These are phyloP conservation scores for Melanopsichium pennsylvanicum DNA, from an alignment of 1,284 basidiomycete species.

Conservation along the genomic window DNA sequence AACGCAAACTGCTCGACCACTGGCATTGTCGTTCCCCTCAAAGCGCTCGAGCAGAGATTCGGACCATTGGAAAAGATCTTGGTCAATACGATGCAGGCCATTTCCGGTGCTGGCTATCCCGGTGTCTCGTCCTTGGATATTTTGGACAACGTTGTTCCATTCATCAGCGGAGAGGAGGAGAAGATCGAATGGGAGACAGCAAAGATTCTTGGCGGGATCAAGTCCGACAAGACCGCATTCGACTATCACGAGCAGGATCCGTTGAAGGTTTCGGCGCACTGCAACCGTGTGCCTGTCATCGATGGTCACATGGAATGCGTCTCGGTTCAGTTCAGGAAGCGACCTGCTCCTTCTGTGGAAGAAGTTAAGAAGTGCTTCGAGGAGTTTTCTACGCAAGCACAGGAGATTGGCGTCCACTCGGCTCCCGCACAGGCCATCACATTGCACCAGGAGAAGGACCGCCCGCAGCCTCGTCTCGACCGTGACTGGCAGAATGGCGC, in stretches of 20 bases:
- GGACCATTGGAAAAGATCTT: conserved; percentile 89
- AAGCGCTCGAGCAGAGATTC: conserved; percentile 88
- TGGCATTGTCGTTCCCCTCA: conserved; percentile 88
- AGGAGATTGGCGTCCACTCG: conserved; percentile 81
- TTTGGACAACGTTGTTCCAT: conserved; percentile 93
- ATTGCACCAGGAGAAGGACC: conserved; percentile 88
- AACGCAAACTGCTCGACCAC: conserved; percentile 99
- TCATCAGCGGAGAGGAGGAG: conserved; percentile 84
- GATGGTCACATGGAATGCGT: conserved; percentile 91
- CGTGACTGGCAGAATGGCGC: conserved; percentile 89
- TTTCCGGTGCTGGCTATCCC: conserved; percentile 96
- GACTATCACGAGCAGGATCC: conserved; percentile 84
- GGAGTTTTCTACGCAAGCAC: conserved; percentile 80
- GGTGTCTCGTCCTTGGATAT: conserved; percentile 91
- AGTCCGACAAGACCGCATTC: conserved; percentile 69
- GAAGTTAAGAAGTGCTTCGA: conserved; percentile 84
- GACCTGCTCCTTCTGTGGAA: conserved; percentile 84
- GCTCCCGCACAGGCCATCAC: conserved; percentile 87
- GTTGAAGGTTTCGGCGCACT: conserved; percentile 85
- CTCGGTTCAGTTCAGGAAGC: conserved; percentile 80
- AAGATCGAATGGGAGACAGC: conserved; percentile 99
- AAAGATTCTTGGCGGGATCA: conserved; percentile 83
- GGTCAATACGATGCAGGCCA: conserved; percentile 96
- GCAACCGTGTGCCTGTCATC: conserved; percentile 90
- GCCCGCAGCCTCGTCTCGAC: conserved; percentile 93